Percentiles rank a stretch among this genome's conserved stretches.
phyloP scores from a whole-genome alignment of 2,329 filamentous ascomycete species.

The Fusarium sp. region DNA sequence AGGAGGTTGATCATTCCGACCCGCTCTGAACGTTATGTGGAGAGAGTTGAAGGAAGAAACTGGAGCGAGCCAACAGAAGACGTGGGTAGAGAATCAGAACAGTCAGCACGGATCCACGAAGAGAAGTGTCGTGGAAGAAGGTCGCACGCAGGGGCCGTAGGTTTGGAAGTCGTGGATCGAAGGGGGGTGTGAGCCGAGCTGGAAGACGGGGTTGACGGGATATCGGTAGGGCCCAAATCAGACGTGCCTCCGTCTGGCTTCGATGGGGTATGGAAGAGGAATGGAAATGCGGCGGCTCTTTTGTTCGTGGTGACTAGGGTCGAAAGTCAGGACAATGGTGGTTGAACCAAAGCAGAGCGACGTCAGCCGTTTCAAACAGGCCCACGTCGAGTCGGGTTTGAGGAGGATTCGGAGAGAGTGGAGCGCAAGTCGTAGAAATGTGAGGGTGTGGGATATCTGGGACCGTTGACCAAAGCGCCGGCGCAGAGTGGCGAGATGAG shows the following conservation, averaged over 20 bases:
- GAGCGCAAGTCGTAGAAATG: constrained; percentile 33
- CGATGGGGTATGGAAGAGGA: constrained; percentile 46
- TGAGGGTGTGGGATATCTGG: constrained; percentile 35
- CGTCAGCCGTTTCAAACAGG: constrained; percentile 44
- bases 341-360: constrained; percentile 28
- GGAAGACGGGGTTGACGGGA: constrained; percentile 34
- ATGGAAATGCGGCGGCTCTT: constrained; percentile 50
- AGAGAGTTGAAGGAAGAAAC: constrained; percentile 45
- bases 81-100: constrained; percentile 38
- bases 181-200: constrained; percentile 46
- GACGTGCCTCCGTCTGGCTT: constrained; percentile 40
- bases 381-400: constrained; percentile 34
- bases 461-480: constrained; percentile 33
- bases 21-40: constrained; percentile 51
- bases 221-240: constrained; percentile 36
- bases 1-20: constrained; percentile 55
- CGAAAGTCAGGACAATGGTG: constrained; percentile 43
- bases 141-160: constrained; percentile 42
- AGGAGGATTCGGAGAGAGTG: constrained; percentile 33
- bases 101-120: constrained; percentile 47
- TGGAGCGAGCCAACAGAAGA: constrained; percentile 46
- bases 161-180: constrained; percentile 41
- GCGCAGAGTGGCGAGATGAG: constrained; percentile 47
- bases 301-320: constrained; percentile 48
- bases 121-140: constrained; percentile 43